Evolutionary conservation across 2,329 filamentous ascomycete genomes (phyloP).

Genomic region (Endoconidiophora polonica): DNA sequence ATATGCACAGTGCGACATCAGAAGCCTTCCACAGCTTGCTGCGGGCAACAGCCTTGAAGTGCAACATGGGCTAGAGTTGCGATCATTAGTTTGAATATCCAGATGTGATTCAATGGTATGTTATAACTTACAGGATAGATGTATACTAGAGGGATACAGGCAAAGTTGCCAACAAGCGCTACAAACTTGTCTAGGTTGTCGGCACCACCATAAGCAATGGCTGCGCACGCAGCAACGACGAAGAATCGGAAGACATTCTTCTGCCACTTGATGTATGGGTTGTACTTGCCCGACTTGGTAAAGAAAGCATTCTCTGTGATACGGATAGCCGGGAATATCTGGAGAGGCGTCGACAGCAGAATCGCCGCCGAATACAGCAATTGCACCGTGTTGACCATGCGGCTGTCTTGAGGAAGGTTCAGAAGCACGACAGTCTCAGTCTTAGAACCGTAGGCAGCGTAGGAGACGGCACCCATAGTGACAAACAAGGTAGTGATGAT

Average conservation of each 20-base stretch:
- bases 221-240: slow-evolving; percentile 69
- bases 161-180: slow-evolving; percentile 87
- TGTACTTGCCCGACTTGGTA: slow-evolving; percentile 89
- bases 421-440: slow-evolving; percentile 94
- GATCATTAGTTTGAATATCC: slow-evolving; percentile 2
- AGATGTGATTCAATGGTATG: slow-evolving; percentile 8
- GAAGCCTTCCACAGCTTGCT: slow-evolving; percentile 48
- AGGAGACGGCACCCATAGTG: slow-evolving; percentile 81
- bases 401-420: slow-evolving; percentile 90
- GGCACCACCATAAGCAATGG: slow-evolving; percentile 82
- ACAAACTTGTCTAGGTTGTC: slow-evolving; percentile 96
- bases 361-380: slow-evolving; percentile 98
- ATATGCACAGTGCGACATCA: slow-evolving; percentile 62
- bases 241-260: slow-evolving; percentile 96
- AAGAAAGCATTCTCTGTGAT: slow-evolving; percentile 93
- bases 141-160: slow-evolving; percentile 90
- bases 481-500: slow-evolving; percentile 85
- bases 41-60: slow-evolving; percentile 64
- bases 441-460: slow-evolving; percentile 85
- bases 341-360: slow-evolving; percentile 79
- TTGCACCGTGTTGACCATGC: slow-evolving; percentile 87
- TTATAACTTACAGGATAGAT: slow-evolving; percentile 73
- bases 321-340: slow-evolving; percentile 94
- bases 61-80: slow-evolving; percentile 58
- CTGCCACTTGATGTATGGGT: slow-evolving; percentile 98